Percentiles rank a stretch among this genome's conserved stretches.
Conservation (phyloP, 1,139 yeast species). For the Candida sp. region DNA sequence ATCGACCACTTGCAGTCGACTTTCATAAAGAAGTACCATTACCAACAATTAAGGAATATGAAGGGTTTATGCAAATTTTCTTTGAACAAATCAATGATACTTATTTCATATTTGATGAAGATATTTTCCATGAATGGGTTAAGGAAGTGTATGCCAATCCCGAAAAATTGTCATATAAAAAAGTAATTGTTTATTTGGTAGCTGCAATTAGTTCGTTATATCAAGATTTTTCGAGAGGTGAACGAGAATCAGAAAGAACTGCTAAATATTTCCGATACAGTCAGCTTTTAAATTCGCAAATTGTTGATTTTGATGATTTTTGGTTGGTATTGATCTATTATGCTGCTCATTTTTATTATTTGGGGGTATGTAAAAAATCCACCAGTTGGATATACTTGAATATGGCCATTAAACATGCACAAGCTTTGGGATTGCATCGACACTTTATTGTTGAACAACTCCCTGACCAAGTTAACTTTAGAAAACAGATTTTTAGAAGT, state of each 20-base stretch:
- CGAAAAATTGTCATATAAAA: conserved; percentile 10
- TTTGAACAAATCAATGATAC: conserved; percentile 31
- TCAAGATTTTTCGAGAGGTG: conserved; percentile 12
- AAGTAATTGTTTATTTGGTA: conserved; percentile 32
- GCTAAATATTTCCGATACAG: conserved; percentile 30
- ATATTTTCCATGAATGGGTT: conserved; percentile 21
- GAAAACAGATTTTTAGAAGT: conserved; percentile 39
- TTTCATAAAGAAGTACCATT: conserved; percentile 17
- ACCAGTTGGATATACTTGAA: conserved; percentile 37
- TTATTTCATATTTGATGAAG: conserved; percentile 30
- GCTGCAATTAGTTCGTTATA: conserved; percentile 40
- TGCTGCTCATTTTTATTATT: conserved; percentile 35
- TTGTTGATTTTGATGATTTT: conserved; percentile 34
- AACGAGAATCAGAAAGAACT: conserved; percentile 15
- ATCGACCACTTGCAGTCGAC: conserved; percentile 19
- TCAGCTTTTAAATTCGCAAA: conserved; percentile 21
- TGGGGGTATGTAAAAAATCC: conserved; percentile 32
- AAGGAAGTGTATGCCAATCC: conserved; percentile 21
- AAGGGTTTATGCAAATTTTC: conserved; percentile 23
- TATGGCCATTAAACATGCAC: conserved; percentile 22
- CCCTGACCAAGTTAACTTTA: conserved; percentile 11
- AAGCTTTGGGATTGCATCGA: conserved; percentile 23
- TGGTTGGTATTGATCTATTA: conserved; percentile 43
- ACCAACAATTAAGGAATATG: conserved; percentile 18
- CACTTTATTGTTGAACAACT: conserved; percentile 19